These are phyloP conservation scores for Arachnopeziza araneosa DNA, from an alignment of 2,329 filamentous ascomycete genomes.

Conservation along the genomic window DNA sequence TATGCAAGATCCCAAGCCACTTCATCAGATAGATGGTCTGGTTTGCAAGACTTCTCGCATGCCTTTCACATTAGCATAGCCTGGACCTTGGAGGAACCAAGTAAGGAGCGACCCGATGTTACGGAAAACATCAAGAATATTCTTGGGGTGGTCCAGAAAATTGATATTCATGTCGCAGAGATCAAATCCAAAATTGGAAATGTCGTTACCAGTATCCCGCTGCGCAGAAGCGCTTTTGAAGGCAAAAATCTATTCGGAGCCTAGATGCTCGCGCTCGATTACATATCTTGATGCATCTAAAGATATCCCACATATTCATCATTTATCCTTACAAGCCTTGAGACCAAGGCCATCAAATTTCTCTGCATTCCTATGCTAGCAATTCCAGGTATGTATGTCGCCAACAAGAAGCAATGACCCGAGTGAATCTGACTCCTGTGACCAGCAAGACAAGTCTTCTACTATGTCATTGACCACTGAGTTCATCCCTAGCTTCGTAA, in stretches of 20 bases:
- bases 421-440: too few relatives aligned
- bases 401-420: too few relatives aligned
- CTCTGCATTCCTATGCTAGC: too few relatives aligned
- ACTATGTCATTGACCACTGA: too few relatives aligned
- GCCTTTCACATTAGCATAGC: constrained; percentile 87
- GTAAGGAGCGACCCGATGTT: constrained; percentile 35
- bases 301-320: background rate
- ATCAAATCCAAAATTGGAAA: constrained; percentile 76
- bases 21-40: constrained; percentile 12
- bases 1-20: constrained; percentile 7
- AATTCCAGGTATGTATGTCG: too few relatives aligned
- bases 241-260: background rate
- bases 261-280: background rate
- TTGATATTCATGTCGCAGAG: constrained; percentile 50
- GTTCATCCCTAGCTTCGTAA: too few relatives aligned
- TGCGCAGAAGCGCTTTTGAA: constrained; percentile 21
- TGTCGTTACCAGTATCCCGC: constrained; percentile 47
- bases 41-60: constrained; percentile 39
- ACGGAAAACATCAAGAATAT: constrained; percentile 25
- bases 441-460: too few relatives aligned
- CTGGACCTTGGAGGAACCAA: constrained; percentile 64
- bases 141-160: constrained; percentile 25
- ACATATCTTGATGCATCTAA: background rate
- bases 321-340: too few relatives aligned
- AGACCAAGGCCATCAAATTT: too few relatives aligned